phyloP scores from a whole-genome alignment of 176 grass and related monocot genomes.

The Rhynchospora tenuis region DNA sequence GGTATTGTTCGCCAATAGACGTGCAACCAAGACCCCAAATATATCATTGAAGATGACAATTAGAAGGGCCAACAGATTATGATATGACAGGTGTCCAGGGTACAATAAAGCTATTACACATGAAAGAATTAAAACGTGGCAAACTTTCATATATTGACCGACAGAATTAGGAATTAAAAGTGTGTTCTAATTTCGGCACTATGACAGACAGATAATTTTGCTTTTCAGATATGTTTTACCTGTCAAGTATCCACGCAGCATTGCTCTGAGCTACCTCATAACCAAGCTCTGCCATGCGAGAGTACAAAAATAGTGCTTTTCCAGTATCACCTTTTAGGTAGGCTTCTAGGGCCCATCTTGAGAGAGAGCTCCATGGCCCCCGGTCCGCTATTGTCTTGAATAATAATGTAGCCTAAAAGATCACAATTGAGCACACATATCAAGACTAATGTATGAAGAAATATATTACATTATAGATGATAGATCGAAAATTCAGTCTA shows the following conservation, averaged over 20 bases:
- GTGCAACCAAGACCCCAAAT: background rate
- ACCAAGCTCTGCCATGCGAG: conserved; percentile 96
- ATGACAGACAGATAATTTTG: background rate
- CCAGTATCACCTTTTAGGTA: conserved; percentile 97
- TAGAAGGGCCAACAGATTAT: background rate
- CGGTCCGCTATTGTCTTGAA: conserved; percentile 96
- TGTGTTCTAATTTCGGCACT: background rate
- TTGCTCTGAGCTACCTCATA: conserved; percentile 99
- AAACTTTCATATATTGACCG: background rate
- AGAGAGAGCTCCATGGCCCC: conserved; percentile 94
- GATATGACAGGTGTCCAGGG: background rate
- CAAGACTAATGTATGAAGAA: too few species aligned
- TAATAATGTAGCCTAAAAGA: conserved; percentile 65
- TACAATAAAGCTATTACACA: background rate
- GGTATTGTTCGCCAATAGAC: background rate
- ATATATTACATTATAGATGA: too few species aligned
- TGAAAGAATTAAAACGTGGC: background rate
- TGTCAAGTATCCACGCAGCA: conserved; percentile 98
- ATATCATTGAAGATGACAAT: background rate
- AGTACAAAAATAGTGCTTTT: conserved; percentile 90
- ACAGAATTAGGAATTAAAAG: background rate
- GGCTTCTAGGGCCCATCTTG: conserved; percentile 92
- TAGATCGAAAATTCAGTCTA: too few species aligned
- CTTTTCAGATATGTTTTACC: background rate
- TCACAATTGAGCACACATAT: background rate